Base-by-base conservation (phyloP, 2,329 filamentous ascomycete genomes). In the Macrophomina phaseolina region DNA sequence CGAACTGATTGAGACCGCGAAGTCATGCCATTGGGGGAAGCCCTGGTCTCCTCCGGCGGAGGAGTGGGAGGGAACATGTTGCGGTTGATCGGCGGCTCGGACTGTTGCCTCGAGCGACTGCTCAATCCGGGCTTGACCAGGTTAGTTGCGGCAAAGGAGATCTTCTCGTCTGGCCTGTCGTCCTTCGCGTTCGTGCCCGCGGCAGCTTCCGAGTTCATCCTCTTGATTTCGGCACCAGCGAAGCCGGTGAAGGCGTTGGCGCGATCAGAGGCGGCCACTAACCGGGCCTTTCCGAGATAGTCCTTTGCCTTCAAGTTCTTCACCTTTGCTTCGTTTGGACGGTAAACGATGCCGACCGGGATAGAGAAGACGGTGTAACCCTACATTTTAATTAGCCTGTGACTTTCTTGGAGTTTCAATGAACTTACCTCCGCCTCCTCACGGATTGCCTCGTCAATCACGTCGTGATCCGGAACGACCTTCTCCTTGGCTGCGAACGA, bases 341-440 rank as follows among this genome's bases (percentile, higher is more conserved):
- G 86, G 80, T 98, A 99, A 16, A 99, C 87, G 38, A 97, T 92
- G 30, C 95, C 95, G 12, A 98, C 94, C 0, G 95, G 95, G 64
- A 98, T 98, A 0, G 94, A 98, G 81, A 99, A 99, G 49, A 99
- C 95, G 0, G 95, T 98, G 76, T 99, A 99, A 55, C 94, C 95
- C 91, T 97, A 69, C 2, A 65, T 23, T 14, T 48, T 66, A 23
- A 70, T 81, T 68, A 82, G 73, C 65, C 18, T 1, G 38, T 9
- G 49, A 48, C 18, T 2, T 12, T 12, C 48, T 12, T 5, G 2
- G 2, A 14, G 32, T 49, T 11, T 11, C n/a, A 55, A 30, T 11
- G 9, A 23, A 16, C 62, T 58, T 84, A 95, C 93, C 86, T 97
- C 93, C 68, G 95, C 95, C 74, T 94, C 89, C 77, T 98, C 95